A percentile compares a stretch with the other conserved stretches of the same genome.
phyloP scores from a whole-genome alignment of 2,329 filamentous ascomycete genomes.

The Cyphellophora europaea region DNA sequence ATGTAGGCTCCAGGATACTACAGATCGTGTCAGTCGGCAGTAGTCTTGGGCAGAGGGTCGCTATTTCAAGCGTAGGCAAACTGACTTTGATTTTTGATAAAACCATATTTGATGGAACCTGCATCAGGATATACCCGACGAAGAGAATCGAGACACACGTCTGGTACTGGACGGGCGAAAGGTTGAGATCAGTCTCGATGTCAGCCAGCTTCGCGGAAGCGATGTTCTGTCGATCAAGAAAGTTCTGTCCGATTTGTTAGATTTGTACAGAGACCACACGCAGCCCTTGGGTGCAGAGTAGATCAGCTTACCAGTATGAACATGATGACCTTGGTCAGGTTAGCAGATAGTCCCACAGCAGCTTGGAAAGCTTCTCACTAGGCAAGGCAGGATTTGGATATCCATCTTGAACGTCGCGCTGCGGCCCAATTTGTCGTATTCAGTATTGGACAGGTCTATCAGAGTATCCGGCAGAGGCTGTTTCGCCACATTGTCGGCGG shows the following conservation, averaged over 20 bases:
- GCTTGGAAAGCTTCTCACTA: constrained; percentile 8
- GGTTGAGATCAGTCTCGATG: constrained; percentile 34
- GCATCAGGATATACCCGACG: constrained; percentile 54
- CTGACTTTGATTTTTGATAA: constrained; percentile 43
- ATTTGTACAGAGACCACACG: too few relatives aligned
- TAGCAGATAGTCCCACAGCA: too few relatives aligned
- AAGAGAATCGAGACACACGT: constrained; percentile 37
- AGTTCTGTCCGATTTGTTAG: constrained; percentile 64
- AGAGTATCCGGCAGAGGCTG: constrained; percentile 5
- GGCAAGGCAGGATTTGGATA: constrained; percentile 9
- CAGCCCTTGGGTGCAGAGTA: background rate
- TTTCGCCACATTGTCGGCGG: background rate
- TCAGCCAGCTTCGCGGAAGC: constrained; percentile 45
- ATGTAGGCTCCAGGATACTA: constrained; percentile 45
- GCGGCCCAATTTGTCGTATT: constrained; percentile 7
- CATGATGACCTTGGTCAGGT: too few relatives aligned
- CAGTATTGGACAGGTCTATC: constrained; percentile 6
- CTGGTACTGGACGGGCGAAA: constrained; percentile 19
- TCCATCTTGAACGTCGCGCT: constrained; percentile 12
- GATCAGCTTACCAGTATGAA: too few relatives aligned
- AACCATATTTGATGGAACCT: constrained; percentile 39
- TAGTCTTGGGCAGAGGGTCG: too few relatives aligned
- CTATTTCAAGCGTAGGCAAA: too few relatives aligned
- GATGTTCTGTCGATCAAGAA: constrained; percentile 55
- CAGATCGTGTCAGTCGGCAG: too few relatives aligned